Evolutionary conservation across 23 red algal genomes (phyloP), one percentile per base, ranked within the genome.

Genomic region (Gracilaria caudata): DNA sequence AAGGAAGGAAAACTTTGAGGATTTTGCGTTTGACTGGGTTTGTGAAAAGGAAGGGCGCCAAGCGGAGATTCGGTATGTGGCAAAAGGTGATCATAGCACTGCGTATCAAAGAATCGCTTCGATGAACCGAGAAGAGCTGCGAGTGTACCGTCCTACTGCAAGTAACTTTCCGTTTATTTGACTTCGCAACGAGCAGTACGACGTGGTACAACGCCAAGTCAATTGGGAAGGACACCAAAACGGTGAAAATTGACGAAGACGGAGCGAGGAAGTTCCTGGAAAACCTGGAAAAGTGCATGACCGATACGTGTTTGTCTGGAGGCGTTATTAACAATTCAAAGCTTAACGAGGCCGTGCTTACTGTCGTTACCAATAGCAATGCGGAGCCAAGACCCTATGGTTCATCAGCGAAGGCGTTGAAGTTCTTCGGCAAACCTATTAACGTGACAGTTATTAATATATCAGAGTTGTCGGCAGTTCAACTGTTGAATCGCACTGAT

Each of bases 191-290:
- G 12, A 56, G 46, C 47, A 19, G 24, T 46, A 53, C 75, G 53
- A 79, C 46, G 46, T 79, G 75, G 75, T 79, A 79, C 14, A 79
- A 57, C 32, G 46, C 75, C 25, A 57, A 79, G 75, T 79, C 75
- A 79, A 79, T 33, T 51, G 30, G 7, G 14, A 33, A 55, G 53
- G 45, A 78, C 44, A 40, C 73, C 26, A 45, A 51, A 56, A 54
- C 19, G 28, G 21, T 53, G 28, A 51, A 32, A 53, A 34, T 25
- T 59, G 75, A 79, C 37, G 75, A 79, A 79, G 41, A 32, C n/a
- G 75, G 46, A 79, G 75, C 75, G 41, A 46, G 44, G 21, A 51
- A 79, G 46, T 79, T 79, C 47, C 53, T 79, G 75, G 53, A 51
- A 21, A 57, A 30, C 46, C 25, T 56, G 32, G 46, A 47, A 79